Percentiles rank a stretch among this genome's conserved stretches.
Conservation (phyloP, 2,329 filamentous ascomycete genomes). For the Phyllosticta ampelicida region DNA sequence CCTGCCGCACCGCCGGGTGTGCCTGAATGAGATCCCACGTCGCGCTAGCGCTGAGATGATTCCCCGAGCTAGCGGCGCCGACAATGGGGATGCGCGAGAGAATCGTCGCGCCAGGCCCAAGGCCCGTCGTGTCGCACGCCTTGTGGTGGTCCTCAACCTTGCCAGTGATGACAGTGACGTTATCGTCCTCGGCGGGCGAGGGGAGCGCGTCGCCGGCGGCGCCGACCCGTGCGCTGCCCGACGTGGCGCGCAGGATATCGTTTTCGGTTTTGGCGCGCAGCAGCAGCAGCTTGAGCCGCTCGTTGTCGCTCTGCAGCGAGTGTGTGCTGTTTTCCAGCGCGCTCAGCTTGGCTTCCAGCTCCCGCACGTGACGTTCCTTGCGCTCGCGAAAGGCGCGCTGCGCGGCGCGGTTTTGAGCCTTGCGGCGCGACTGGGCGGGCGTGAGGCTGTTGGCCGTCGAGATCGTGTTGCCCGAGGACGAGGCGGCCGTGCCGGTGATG, state of each 20-base stretch:
- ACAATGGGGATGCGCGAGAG: conserved; percentile 1
- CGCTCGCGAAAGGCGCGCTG: conserved; percentile 94
- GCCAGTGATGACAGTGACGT: neutral
- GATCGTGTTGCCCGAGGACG: neutral
- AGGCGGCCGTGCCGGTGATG: conserved; percentile 17
- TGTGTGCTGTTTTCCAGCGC: conserved; percentile 64
- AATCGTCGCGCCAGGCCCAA: neutral
- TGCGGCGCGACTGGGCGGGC: conserved; percentile 45
- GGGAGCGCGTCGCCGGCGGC: neutral
- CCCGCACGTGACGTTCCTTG: conserved; percentile 88
- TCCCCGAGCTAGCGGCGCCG: conserved; percentile 15
- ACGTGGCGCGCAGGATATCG: conserved; percentile 72
- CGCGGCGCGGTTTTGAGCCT: conserved; percentile 62
- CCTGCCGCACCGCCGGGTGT: conserved; percentile 65
- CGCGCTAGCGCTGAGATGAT: conserved; percentile 59
- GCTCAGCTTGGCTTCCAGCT: conserved; percentile 78
- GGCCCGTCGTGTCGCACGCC: neutral
- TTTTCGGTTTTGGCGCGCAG: conserved; percentile 83
- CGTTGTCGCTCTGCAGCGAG: conserved; percentile 69
- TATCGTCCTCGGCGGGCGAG: neutral
- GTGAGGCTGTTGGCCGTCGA: conserved; percentile 22
- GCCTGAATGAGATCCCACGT: conserved; percentile 85
- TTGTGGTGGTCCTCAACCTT: neutral
- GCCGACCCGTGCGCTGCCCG: neutral
- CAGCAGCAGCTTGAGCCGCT: conserved; percentile 72